These are phyloP conservation scores for Dioszegia hungarica DNA, from an alignment of 768 basidiomycete species.

Conservation along the genomic window DNA sequence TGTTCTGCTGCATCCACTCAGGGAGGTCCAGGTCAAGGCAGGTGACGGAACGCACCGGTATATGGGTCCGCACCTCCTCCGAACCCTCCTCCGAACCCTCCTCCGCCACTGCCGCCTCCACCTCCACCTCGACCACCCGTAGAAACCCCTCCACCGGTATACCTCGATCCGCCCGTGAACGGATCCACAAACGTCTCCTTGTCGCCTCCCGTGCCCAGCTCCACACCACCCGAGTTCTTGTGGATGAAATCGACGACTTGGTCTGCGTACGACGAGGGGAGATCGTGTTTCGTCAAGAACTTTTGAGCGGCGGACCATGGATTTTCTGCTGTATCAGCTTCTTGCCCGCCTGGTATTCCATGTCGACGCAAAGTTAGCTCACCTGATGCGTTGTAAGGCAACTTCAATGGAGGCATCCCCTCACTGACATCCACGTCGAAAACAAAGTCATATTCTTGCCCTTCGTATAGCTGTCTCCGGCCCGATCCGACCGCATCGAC, in stretches of 20 bases:
- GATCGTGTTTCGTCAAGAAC: constrained; percentile 76
- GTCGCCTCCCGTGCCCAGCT: constrained; percentile 53
- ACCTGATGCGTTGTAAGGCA: constrained; percentile 90
- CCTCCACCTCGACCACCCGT: constrained; percentile 1
- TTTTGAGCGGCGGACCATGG: constrained; percentile 82
- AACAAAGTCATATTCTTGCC: constrained; percentile 97
- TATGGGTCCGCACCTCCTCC: constrained; percentile 34
- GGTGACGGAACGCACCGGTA: constrained; percentile 43
- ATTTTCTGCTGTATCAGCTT: constrained; percentile 61
- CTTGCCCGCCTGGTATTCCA: background rate
- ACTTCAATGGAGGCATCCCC: constrained; percentile 82
- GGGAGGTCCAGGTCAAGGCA: constrained; percentile 62
- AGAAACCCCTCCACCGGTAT: constrained; percentile 23
- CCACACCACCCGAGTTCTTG: constrained; percentile 76
- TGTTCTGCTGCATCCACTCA: background rate
- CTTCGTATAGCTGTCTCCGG: constrained; percentile 86
- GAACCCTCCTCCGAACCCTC: constrained; percentile 9
- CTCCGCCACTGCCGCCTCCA: background rate
- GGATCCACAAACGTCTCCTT: constrained; percentile 69
- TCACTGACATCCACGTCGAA: constrained; percentile 96
- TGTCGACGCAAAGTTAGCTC: constrained; percentile 30
- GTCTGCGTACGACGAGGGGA: constrained; percentile 76
- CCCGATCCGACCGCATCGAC: constrained; percentile 87
- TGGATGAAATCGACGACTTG: constrained; percentile 91
- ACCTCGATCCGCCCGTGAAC: constrained; percentile 65